phyloP scores from a whole-genome alignment of 139 green algal genomes.

The Edaphochlamys debaryana region DNA sequence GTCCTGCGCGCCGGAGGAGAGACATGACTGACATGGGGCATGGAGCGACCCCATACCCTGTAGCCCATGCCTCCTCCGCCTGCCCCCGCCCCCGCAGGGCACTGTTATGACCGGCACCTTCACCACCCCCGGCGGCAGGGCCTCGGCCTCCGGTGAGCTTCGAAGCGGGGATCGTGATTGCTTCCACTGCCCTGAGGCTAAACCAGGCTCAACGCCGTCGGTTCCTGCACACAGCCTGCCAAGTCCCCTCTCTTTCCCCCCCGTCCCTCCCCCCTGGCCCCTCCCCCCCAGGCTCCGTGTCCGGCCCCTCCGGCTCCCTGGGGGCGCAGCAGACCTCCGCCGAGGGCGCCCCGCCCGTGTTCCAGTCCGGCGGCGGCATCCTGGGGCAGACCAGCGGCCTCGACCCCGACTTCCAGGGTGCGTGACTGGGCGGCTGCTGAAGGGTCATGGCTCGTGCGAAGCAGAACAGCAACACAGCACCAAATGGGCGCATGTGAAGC shows the following conservation, averaged over 20 bases:
- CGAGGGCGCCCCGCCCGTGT: slow-evolving; percentile 9
- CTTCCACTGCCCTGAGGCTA: too few relatives aligned
- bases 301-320: slow-evolving; percentile 13
- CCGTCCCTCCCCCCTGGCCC: not conserved
- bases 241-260: not conserved
- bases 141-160: not conserved
- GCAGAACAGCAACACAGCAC: not conserved
- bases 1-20: too few relatives aligned
- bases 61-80: too few relatives aligned
- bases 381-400: not conserved
- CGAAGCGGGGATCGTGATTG: too few relatives aligned
- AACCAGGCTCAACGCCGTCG: too few relatives aligned
- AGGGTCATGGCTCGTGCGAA: not conserved
- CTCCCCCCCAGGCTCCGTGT: slow-evolving; percentile 23
- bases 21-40: too few relatives aligned
- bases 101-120: slow-evolving; percentile 32
- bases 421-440: not conserved
- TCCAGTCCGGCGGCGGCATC: not conserved
- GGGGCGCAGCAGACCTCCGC: not conserved
- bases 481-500: not conserved
- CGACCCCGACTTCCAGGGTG: slow-evolving; percentile 22
- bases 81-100: not conserved
- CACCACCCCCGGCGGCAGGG: slow-evolving; percentile 32
- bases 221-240: too few relatives aligned
- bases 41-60: too few relatives aligned